phyloP scores from a whole-genome alignment of 2,329 filamentous ascomycete species.

The Epichloe scottii region DNA sequence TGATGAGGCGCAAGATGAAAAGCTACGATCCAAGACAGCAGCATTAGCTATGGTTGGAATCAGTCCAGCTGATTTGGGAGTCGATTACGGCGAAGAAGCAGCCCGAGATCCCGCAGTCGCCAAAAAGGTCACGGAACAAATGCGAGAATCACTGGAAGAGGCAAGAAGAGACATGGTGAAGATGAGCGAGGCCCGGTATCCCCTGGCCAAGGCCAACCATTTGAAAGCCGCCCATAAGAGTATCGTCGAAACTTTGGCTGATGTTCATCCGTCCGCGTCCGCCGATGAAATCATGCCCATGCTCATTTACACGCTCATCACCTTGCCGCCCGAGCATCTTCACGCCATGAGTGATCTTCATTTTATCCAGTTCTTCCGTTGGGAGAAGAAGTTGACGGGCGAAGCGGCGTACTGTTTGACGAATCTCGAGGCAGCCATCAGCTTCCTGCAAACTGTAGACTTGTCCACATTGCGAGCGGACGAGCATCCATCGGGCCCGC shows the following conservation, averaged over 20 bases:
- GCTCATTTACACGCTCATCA: slow-evolving; percentile 91
- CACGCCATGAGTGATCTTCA: slow-evolving; percentile 89
- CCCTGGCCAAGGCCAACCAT: slow-evolving; percentile 80
- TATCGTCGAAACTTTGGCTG: slow-evolving; percentile 74
- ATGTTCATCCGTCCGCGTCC: slow-evolving; percentile 66
- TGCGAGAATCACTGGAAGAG: slow-evolving; percentile 57
- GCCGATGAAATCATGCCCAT: slow-evolving; percentile 96
- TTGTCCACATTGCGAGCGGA: slow-evolving; percentile 76
- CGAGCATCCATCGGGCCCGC: slow-evolving; percentile 56
- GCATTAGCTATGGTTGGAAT: slow-evolving; percentile 87
- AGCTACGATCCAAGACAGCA: slow-evolving; percentile 85
- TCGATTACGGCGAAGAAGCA: slow-evolving; percentile 53
- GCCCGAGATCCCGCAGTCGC: slow-evolving; percentile 44
- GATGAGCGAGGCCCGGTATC: slow-evolving; percentile 82
- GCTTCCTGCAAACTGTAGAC: slow-evolving; percentile 90
- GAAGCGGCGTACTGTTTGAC: slow-evolving; percentile 95
- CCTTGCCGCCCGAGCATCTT: slow-evolving; percentile 71
- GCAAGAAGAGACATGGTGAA: slow-evolving; percentile 57
- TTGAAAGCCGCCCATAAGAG: slow-evolving; percentile 82
- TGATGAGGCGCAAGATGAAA: slow-evolving; percentile 90
- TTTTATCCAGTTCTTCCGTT: slow-evolving; percentile 87
- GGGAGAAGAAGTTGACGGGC: slow-evolving; percentile 74
- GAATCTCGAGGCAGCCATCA: slow-evolving; percentile 88
- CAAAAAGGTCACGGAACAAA: slow-evolving; percentile 50
- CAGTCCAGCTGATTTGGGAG: slow-evolving; percentile 69